Evolutionary conservation across 441 rosid genomes (phyloP), one percentile per base, ranked within the genome.

Genomic region (Pelargonium myrrhifolium): DNA sequence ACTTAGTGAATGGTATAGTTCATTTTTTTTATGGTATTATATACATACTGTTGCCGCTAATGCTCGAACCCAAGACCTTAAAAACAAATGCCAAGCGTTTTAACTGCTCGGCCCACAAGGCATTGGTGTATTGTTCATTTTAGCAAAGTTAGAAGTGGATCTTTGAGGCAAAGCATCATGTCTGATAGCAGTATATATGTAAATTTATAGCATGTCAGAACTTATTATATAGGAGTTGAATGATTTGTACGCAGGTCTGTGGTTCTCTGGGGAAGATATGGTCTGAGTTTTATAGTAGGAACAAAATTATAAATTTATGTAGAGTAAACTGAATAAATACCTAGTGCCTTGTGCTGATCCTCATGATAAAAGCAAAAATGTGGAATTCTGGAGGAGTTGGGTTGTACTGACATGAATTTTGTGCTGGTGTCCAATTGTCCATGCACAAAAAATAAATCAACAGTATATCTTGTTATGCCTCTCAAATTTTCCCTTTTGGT

Each of bases 391-490:
- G 40, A 37, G 9, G 40, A 6, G 21, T 15, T 51, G 56, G 18
- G 56, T 6, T 51, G 56, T 51, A 51, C 21, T 51, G 56, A 18
- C 56, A 51, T 51, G 18, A 5, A 11, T 15, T n/a, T 45, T 51
- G 3, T 15, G 37, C n/a, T n/a, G n/a, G n/a, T n/a, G n/a, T n/a
- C n/a, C 7, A 5, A 1, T 9, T 15, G 22, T 51, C 6, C 20
- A 15, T 51, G 49, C 49, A 43, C 49, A 43, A 43, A n/a, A 43
- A 43, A 10, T 51, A 51, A 17, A n/a, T n/a, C 10, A 51, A n/a
- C 58, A 51, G 8, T 17, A 51, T 51, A 51, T n/a, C 56, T 51
- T 51, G 10, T 51, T 51, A 51, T 17, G 58, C 58, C 58, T 51
- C 20, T 18, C 6, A 11, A 43, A 43, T 2, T 9, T 12, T 43